Evolutionary conservation across 2,329 filamentous ascomycete species (phyloP).

Genomic region (Chaetomium sp.): DNA sequence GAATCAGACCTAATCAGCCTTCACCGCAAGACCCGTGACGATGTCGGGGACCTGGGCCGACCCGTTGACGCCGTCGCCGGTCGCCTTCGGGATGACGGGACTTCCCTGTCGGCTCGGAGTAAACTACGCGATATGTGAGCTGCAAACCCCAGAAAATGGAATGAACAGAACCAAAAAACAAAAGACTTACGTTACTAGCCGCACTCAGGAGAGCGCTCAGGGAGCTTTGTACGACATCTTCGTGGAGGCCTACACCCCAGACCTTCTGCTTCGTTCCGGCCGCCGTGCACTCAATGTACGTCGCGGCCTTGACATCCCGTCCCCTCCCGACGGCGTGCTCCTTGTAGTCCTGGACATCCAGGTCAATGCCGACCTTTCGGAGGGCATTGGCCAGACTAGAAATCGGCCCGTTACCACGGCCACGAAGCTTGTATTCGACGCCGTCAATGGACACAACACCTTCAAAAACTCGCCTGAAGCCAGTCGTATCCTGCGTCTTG

Average conservation of each 20-base stretch:
- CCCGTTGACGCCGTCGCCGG: conserved; percentile 42
- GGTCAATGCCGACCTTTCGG: conserved; percentile 68
- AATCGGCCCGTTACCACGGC: conserved; percentile 83
- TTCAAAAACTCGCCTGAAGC: conserved; percentile 74
- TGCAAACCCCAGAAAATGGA: neutral
- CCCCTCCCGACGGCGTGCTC: conserved; percentile 86
- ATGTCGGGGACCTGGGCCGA: conserved; percentile 23
- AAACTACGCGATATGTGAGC: conserved; percentile 48
- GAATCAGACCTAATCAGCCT: conserved; percentile 25
- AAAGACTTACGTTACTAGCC: conserved; percentile 68
- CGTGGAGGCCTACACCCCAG: conserved; percentile 88
- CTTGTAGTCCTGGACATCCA: conserved; percentile 93
- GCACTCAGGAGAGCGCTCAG: conserved; percentile 80
- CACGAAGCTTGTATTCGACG: conserved; percentile 68
- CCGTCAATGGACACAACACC: conserved; percentile 81
- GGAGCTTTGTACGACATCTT: conserved; percentile 86
- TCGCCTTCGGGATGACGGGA: conserved; percentile 56
- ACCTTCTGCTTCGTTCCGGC: conserved; percentile 62
- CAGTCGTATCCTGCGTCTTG: conserved; percentile 69
- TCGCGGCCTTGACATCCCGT: conserved; percentile 81
- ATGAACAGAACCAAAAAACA: neutral
- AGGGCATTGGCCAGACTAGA: conserved; percentile 82
- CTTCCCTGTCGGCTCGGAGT: conserved; percentile 63
- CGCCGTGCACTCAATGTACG: conserved; percentile 84
- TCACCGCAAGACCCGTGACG: conserved; percentile 32